A percentile compares a stretch with the other conserved stretches of the same genome.
phyloP scores from a whole-genome alignment of 2,329 filamentous ascomycete genomes.

The Akanthomyces lecanii region DNA sequence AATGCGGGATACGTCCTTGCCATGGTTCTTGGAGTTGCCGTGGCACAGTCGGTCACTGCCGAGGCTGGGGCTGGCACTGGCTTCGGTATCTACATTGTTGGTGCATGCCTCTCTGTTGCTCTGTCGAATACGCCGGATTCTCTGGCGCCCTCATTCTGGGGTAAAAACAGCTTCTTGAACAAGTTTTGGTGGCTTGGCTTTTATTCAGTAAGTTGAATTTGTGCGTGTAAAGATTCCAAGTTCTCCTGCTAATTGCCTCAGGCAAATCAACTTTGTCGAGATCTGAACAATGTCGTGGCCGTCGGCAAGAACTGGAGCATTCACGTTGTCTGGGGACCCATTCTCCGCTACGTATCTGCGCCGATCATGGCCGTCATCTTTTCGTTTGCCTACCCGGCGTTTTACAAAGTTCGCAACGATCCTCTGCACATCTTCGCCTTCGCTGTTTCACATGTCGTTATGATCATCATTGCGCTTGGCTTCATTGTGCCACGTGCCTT shows the following conservation, averaged over 20 bases:
- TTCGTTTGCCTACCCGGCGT: conserved; percentile 43
- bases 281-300: conserved; percentile 46
- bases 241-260: conserved; percentile 22
- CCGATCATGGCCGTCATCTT: conserved; percentile 44
- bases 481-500: conserved; percentile 45
- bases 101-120: conserved; percentile 31
- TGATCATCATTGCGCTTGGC: conserved; percentile 40
- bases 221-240: fast-evolving
- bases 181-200: conserved; percentile 48
- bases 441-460: conserved; percentile 34
- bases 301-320: conserved; percentile 49
- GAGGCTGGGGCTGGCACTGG: conserved; percentile 43
- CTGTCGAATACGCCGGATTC: conserved; percentile 37
- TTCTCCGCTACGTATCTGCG: conserved; percentile 41
- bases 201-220: conserved; percentile 43
- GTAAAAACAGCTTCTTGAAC: conserved; percentile 31
- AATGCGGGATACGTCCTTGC: conserved; percentile 46
- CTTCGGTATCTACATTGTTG: conserved; percentile 43
- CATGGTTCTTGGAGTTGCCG: conserved; percentile 42
- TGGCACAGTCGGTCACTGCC: conserved; percentile 41
- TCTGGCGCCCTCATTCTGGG: conserved; percentile 40
- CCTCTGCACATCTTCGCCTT: conserved; percentile 41
- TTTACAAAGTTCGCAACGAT: conserved; percentile 35
- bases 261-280: conserved; percentile 49
- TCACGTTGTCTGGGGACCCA: conserved; percentile 40